Base-by-base conservation (phyloP, 352 stramenopile species). In the Pythium angustatum region DNA sequence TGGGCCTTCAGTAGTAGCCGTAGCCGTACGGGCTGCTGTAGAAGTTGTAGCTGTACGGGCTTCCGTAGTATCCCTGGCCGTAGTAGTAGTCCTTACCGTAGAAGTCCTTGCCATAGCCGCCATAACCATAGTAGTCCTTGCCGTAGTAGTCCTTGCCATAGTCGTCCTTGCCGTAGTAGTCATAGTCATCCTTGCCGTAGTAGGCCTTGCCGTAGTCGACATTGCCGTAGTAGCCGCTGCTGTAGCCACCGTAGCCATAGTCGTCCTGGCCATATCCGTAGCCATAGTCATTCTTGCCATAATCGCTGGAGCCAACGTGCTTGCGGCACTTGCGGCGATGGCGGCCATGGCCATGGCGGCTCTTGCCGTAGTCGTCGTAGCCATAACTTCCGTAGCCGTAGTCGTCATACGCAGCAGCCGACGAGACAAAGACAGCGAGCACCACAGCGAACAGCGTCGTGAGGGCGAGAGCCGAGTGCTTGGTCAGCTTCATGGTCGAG, bases 81-180 rank as follows among this genome's bases (percentile, higher is more conserved):
- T 50, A 45, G 41, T 24, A 9, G 22, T 40, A 38, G 11, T 14
- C n/a, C n/a, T 62, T 62, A 22, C 36, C 21, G 51, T 59, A 59
- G 51, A n/a, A 21, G 51, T 48, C 17, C 15, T 59, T 10, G 31
- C 34, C 51, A 24, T 59, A 31, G 41, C 54, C 2, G 55, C n/a
- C 40, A 14, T 50, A 19, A 33, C 40, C 40, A 24, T 41, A 51
- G 53, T 61, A 24, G 53, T 51, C 36, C 10, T 61, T 24, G 40
- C 40, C 34, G 53, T 51, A 54, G 43, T 45, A 45, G 21, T 28
- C 31, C 10, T 62, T 47, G 31, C 50, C 30, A n/a, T 59, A 50
- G 38, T 44, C 10, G 12, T 2, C 38, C 10, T 44, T n/a, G 38
- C 38, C 8, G 38, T 44, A 44, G 38, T 21, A 14, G 15, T 19